Evolutionary conservation across 2,329 filamentous ascomycete genomes (phyloP), one percentile per base, ranked within the genome.

Genomic region (Fulvia fulva): DNA sequence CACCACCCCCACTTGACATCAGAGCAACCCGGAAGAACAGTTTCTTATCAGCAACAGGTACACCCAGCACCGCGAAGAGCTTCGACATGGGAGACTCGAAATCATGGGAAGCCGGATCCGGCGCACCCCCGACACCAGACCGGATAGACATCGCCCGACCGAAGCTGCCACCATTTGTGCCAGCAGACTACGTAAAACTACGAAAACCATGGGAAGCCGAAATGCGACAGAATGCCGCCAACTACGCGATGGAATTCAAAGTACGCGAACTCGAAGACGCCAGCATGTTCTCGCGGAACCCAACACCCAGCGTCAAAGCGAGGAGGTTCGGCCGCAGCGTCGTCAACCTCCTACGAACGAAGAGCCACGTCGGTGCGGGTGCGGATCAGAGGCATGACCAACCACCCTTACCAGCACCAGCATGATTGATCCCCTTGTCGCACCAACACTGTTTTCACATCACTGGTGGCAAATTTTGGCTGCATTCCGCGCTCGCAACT

Each of bases 261-360:
- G 63, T 65, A n/a, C 67, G 67, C 22, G 69, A 70, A 57, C 37
- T 66, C 21, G 70, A 71, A 56, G 68, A 68, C 26, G 51, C 60
- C n/a, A 68, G 61, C 57, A 50, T 56, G 11, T 57, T 63, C 45
- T 58, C 61, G 25, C 60, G 63, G 3, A 66, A 69, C 41, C 56
- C 59, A 5, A 70, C 67, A n/a, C 67, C 68, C 16, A 70, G 69
- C 53, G 67, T 71, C 8, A 71, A 71, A 54, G 70, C 70, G 22
- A 62, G 70, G 11, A 70, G 68, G 43, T 72, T 72, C 52, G 70
- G 70, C 12, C 51, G 70, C 43, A 71, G 69, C 57, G 66, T 72
- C 50, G 70, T 72, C 41, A 72, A 71, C 45, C 57, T 72, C 21
- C 59, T 71, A 21, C 64, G 69, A 19, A 70, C 68, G n/a, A 66